Evolutionary conservation across 768 basidiomycete genomes (phyloP).

Genomic region (Amanita jacksonii): DNA sequence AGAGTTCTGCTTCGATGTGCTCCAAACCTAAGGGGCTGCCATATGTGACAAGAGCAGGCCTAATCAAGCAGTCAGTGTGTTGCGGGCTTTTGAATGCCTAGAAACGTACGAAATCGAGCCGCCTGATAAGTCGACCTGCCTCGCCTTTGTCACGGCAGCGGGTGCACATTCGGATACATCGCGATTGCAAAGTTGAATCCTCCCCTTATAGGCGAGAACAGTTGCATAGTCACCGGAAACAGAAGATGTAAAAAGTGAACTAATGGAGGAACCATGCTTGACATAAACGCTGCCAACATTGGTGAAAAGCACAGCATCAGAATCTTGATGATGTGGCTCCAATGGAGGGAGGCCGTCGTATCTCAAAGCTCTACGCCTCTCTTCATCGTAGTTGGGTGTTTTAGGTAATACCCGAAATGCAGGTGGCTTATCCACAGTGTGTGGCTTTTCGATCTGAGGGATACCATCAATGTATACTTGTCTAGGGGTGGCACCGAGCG

Average conservation of each 20-base stretch:
- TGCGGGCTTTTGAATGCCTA: constrained; percentile 9
- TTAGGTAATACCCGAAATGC: constrained; percentile 42
- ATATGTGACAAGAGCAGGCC: constrained; percentile 54
- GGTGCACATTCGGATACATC: constrained; percentile 15
- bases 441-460: constrained; percentile 45
- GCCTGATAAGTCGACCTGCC: constrained; percentile 50
- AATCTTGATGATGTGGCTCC: constrained; percentile 26
- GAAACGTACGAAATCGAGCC: constrained; percentile 52
- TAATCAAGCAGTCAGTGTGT: constrained; percentile 12
- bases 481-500: constrained; percentile 66
- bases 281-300: constrained; percentile 49
- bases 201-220: constrained; percentile 44
- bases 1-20: constrained; percentile 50
- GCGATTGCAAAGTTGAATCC: constrained; percentile 37
- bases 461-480: constrained; percentile 87
- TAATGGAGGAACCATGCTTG: constrained; percentile 21
- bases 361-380: constrained; percentile 41
- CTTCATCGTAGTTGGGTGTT: constrained; percentile 52
- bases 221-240: constrained; percentile 19
- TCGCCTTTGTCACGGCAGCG: constrained; percentile 12
- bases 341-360: constrained; percentile 64
- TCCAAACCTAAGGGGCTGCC: constrained; percentile 56
- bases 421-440: constrained; percentile 40
- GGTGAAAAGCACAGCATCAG: constrained; percentile 45
- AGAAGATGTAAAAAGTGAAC: constrained; percentile 20